Conservation (phyloP, 2,329 filamentous ascomycete genomes). For the Alternaria dauci region DNA sequence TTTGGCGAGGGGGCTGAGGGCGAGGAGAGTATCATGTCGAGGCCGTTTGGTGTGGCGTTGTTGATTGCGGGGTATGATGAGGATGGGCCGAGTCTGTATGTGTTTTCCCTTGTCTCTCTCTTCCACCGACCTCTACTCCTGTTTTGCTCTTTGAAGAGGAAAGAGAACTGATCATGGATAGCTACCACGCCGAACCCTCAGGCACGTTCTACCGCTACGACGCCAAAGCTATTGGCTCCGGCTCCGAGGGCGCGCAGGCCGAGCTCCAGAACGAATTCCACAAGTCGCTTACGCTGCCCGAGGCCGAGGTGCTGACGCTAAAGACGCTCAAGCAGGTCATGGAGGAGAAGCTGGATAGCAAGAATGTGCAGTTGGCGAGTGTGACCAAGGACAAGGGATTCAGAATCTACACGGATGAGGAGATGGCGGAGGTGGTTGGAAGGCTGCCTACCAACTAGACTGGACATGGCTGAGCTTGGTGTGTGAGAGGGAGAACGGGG, state of each 20-base stretch:
- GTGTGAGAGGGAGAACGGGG: not conserved
- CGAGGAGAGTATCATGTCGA: slow-evolving; percentile 98
- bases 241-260: slow-evolving; percentile 95
- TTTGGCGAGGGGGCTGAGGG: slow-evolving; percentile 98
- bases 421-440: slow-evolving; percentile 93
- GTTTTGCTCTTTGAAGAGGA: no score
- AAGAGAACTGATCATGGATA: slow-evolving; percentile 37
- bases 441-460: slow-evolving; percentile 67
- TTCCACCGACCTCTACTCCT: not conserved
- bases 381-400: slow-evolving; percentile 98
- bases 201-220: slow-evolving; percentile 99
- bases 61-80: slow-evolving; percentile 97
- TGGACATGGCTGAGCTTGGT: not conserved
- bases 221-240: slow-evolving; percentile 97
- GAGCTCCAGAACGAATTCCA: slow-evolving; percentile 99
- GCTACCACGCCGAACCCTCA: slow-evolving; percentile 96
- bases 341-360: slow-evolving; percentile 99
- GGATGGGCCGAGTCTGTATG: slow-evolving; percentile 88
- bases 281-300: slow-evolving; percentile 90
- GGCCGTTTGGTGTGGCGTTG: slow-evolving; percentile 95
- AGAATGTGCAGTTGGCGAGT: slow-evolving; percentile 98
- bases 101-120: not conserved
- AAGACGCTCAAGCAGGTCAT: slow-evolving; percentile 99
- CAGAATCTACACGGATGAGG: slow-evolving; percentile 96
- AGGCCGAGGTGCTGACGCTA: slow-evolving; percentile 93